These are phyloP conservation scores for Akanthomyces uredinophilus DNA, from an alignment of 2,329 filamentous ascomycete species.

Conservation along the genomic window DNA sequence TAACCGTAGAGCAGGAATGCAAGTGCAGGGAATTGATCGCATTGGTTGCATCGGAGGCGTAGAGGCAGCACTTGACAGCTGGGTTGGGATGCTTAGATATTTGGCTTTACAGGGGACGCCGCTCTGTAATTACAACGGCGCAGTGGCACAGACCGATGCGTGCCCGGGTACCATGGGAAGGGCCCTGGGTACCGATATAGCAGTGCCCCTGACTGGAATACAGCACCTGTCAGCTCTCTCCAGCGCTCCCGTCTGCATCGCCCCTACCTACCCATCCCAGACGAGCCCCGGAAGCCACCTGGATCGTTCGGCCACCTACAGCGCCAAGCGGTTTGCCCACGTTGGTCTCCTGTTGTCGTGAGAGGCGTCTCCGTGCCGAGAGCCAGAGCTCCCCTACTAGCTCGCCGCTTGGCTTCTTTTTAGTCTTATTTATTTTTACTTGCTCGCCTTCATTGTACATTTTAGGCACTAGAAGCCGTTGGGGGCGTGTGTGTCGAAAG, in stretches of 20 bases:
- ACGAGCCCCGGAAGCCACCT: background rate
- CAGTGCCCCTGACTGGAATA: too few species aligned
- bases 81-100: too few species aligned
- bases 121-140: background rate
- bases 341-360: constrained; percentile 2
- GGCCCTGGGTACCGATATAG: too few species aligned
- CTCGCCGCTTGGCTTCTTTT: background rate
- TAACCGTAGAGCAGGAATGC: too few species aligned
- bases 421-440: background rate
- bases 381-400: background rate
- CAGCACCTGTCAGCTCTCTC: too few species aligned
- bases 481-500: background rate
- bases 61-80: too few species aligned
- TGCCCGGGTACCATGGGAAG: too few species aligned
- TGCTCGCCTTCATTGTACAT: background rate
- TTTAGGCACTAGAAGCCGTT: background rate
- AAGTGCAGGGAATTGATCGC: too few species aligned
- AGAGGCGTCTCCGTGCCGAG: constrained; percentile 2
- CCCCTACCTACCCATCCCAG: background rate
- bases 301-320: background rate
- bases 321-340: constrained; percentile 11
- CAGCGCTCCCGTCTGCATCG: too few species aligned
- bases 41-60: too few species aligned
- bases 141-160: too few species aligned
- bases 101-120: background rate